phyloP scores from a whole-genome alignment of 495 filamentous ascomycete species.

The Aspergillus kassunensis region DNA sequence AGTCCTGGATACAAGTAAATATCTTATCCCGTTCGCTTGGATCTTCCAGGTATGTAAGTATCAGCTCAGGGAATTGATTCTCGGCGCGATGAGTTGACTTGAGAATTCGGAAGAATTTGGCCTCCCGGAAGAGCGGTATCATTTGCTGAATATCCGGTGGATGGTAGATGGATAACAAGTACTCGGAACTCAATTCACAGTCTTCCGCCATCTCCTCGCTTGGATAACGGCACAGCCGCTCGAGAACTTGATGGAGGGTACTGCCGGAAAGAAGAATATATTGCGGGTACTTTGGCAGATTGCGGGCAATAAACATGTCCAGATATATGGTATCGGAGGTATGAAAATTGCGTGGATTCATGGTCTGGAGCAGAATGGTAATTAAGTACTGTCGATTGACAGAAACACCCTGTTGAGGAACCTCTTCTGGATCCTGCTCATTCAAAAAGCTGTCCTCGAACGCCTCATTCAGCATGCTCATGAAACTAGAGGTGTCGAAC shows the following conservation, averaged over 20 bases:
- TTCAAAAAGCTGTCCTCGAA: slow-evolving; percentile 96
- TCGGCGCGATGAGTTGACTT: slow-evolving; percentile 84
- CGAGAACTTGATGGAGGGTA: slow-evolving; percentile 73
- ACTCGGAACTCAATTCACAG: slow-evolving; percentile 92
- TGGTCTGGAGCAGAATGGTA: slow-evolving; percentile 83
- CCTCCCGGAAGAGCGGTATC: slow-evolving; percentile 72
- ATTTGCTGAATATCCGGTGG: slow-evolving; percentile 74
- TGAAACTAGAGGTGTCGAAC: slow-evolving; percentile 85
- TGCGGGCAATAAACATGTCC: slow-evolving; percentile 96
- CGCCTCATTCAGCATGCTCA: slow-evolving; percentile 94
- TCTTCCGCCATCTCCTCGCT: slow-evolving; percentile 80
- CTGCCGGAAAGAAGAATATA: slow-evolving; percentile 88
- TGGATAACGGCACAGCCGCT: slow-evolving; percentile 80
- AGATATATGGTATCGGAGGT: slow-evolving; percentile 86
- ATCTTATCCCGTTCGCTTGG: slow-evolving; percentile 64
- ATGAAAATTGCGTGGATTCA: slow-evolving; percentile 68
- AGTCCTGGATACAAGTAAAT: slow-evolving; percentile 79
- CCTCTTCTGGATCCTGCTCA: slow-evolving; percentile 45
- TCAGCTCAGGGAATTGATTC: slow-evolving; percentile 71
- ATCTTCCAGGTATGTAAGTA: slow-evolving; percentile 84
- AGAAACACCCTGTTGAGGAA: slow-evolving; percentile 48
- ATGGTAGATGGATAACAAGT: slow-evolving; percentile 88
- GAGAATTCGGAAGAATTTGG: slow-evolving; percentile 87
- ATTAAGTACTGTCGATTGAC: slow-evolving; percentile 89
- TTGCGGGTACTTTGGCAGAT: slow-evolving; percentile 93